A percentile compares a stretch with the other conserved stretches of the same genome.
Conservation (phyloP, 139 green algal genomes). For the Coccomyxa sp. region DNA sequence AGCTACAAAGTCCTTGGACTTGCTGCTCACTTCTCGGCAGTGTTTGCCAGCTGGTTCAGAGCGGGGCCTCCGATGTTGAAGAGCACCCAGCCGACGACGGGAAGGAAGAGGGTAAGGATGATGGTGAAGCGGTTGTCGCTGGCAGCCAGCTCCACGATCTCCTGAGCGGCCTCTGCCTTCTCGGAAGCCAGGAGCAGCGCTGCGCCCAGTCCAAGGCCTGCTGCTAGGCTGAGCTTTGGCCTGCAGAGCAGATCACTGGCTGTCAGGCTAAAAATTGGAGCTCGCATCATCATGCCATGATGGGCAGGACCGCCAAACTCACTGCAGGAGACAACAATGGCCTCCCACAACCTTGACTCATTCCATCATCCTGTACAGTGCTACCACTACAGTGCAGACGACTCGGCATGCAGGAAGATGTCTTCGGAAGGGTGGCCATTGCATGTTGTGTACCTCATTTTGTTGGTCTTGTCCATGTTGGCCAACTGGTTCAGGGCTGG, state of each 20-base stretch:
- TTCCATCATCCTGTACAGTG: no score
- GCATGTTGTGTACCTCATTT: no score
- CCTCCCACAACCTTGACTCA: no score
- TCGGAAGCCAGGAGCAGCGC: constrained; percentile 35
- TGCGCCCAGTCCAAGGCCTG: constrained; percentile 35
- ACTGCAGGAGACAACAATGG: no score
- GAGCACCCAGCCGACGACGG: constrained; percentile 49
- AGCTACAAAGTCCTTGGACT: no score
- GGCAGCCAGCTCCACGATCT: constrained; percentile 68
- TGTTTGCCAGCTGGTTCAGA: constrained; percentile 59
- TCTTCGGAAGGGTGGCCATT: no score
- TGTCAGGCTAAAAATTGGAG: no score
- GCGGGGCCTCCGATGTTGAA: constrained; percentile 41
- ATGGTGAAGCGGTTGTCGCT: constrained; percentile 54
- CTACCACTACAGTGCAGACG: no score
- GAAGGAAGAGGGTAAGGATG: constrained; percentile 52
- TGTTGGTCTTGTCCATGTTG: constrained; percentile 58
- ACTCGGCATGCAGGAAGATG: no score
- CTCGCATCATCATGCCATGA: no score
- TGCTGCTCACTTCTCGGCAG: constrained; percentile 39
- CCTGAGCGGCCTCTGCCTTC: constrained; percentile 59
- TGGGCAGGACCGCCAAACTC: no score
- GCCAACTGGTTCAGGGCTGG: constrained; percentile 58
- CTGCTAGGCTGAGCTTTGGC: constrained; percentile 5
- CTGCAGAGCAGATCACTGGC: no score